phyloP scores from a whole-genome alignment of 1,139 yeast species.

The Diutina sp. region DNA sequence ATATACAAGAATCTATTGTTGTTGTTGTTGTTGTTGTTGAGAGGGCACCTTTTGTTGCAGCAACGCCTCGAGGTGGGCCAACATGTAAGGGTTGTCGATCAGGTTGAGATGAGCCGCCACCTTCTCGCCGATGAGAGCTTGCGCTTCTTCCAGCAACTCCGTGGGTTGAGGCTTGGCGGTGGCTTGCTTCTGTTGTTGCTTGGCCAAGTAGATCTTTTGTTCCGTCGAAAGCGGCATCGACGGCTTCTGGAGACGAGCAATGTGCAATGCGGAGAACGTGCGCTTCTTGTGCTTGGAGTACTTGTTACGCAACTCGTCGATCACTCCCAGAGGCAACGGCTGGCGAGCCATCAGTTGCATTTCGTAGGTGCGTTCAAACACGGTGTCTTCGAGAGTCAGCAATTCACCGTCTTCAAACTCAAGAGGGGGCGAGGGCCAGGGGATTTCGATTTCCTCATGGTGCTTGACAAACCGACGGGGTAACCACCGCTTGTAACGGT shows the following conservation, averaged over 20 bases:
- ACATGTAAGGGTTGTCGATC: conserved; percentile 18
- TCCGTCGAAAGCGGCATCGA: conserved; percentile 64
- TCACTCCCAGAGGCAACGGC: conserved; percentile 59
- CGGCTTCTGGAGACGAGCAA: conserved; percentile 54
- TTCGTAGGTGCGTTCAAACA: conserved; percentile 62
- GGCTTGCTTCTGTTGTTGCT: conserved; percentile 35
- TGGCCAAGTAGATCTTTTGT: conserved; percentile 51
- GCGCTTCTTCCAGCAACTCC: conserved; percentile 48
- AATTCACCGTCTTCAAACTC: conserved; percentile 43
- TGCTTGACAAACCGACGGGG: conserved; percentile 67
- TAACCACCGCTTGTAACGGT: conserved; percentile 58
- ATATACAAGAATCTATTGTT: neutral
- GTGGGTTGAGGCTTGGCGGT: conserved; percentile 24
- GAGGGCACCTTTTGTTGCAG: neutral
- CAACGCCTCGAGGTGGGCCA: conserved; percentile 2
- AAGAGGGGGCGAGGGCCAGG: conserved; percentile 81
- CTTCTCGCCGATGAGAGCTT: conserved; percentile 56
- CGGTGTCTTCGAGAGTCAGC: conserved; percentile 46
- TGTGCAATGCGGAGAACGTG: conserved; percentile 44
- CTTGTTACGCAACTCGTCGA: conserved; percentile 64
- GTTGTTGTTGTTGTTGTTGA: neutral
- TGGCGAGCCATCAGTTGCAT: conserved; percentile 54
- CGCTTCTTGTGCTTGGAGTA: conserved; percentile 44
- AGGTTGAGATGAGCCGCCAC: conserved; percentile 43
- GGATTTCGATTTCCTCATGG: conserved; percentile 58